phyloP scores from a whole-genome alignment of 306 rosid species.

The Lathyrus aphaca region DNA sequence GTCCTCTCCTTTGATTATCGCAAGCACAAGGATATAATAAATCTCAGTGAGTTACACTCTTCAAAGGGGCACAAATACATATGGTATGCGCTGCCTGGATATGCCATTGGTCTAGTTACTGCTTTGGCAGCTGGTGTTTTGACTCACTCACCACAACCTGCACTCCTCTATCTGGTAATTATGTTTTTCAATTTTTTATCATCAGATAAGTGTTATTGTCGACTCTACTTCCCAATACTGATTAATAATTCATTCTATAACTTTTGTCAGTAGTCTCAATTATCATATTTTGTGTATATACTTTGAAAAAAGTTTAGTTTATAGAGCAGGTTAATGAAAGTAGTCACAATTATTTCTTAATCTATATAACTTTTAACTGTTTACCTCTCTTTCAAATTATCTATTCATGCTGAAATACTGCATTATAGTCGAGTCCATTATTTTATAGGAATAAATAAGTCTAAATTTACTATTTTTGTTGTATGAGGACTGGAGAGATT shows the following conservation, averaged over 20 bases:
- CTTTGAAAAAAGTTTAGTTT: slow-evolving; percentile 9
- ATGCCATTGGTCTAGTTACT: slow-evolving; percentile 82
- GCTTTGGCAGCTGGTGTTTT: slow-evolving; percentile 95
- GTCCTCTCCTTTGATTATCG: slow-evolving; percentile 93
- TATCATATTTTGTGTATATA: slow-evolving; percentile 16
- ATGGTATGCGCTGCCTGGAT: slow-evolving; percentile 98
- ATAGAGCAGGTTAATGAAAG: slow-evolving; percentile 10
- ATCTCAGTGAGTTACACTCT: slow-evolving; percentile 69
- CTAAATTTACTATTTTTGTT: neutral
- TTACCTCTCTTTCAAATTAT: slow-evolving; percentile 19
- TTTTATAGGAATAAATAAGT: slow-evolving; percentile 8
- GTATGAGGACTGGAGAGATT: slow-evolving; percentile 19
- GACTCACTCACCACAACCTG: slow-evolving; percentile 96
- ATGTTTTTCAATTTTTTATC: slow-evolving; percentile 20
- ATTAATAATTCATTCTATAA: slow-evolving; percentile 13
- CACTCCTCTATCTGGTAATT: slow-evolving; percentile 91
- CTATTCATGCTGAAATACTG: slow-evolving; percentile 1
- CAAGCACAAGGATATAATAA: slow-evolving; percentile 70
- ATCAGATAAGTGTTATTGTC: slow-evolving; percentile 5
- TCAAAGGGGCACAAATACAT: slow-evolving; percentile 95
- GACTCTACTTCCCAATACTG: neutral
- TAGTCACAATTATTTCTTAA: slow-evolving; percentile 17
- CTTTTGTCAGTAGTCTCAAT: slow-evolving; percentile 5
- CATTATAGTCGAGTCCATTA: neutral
- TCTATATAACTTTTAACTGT: neutral